Evolutionary conservation across 2,329 filamentous ascomycete genomes (phyloP), one percentile per base, ranked within the genome.

Genomic region (Rutstroemia sydowiana): DNA sequence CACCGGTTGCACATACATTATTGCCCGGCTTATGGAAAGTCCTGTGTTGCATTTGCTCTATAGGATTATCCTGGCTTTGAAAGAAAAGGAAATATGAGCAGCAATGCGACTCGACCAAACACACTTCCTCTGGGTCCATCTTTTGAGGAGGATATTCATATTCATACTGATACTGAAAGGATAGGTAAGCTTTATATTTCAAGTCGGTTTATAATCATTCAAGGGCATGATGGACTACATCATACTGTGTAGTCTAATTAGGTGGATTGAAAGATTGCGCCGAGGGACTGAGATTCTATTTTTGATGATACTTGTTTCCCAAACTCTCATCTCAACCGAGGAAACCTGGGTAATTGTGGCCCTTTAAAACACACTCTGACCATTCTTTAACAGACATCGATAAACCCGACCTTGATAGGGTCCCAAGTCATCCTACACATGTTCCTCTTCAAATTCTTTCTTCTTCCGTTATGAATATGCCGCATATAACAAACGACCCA

Each of bases 391-490:
- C 42, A 51, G 48, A 46, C 46, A 45, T 11, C 41, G 41, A 51
- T 7, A 20, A 23, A 34, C 21, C 41, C 23, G 41, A 46, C 23
- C 16, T 37, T 23, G 20, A 32, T 45, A 51, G 32, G 42, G 18
- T n/a, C 21, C 21, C 36, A 31, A 31, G 9, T 16, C 11, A 26
- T 32, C 48, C 48, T 51, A 18, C 42, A 28, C 48, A 51, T 51
- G 41, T 43, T 10, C 48, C 48, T 16, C 48, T 51, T 43, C 26
- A 31, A 32, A 51, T 30, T 20, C 48, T 51, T 14, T 51, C 48
- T 32, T 46, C 51, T 16, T 61, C 55, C 57, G 55, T 58, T 45
- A 64, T 67, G 63, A 66, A 66, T 47, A 50, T 56, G 41, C 39
- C 58, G 54, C 56, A 51, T 14, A 26, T 51, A 5, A 46, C 31